Percentiles rank a stretch among this genome's conserved stretches.
Evolutionary conservation across 106 monocot genomes (phyloP).

Genomic region (Vanilla planifolia): DNA sequence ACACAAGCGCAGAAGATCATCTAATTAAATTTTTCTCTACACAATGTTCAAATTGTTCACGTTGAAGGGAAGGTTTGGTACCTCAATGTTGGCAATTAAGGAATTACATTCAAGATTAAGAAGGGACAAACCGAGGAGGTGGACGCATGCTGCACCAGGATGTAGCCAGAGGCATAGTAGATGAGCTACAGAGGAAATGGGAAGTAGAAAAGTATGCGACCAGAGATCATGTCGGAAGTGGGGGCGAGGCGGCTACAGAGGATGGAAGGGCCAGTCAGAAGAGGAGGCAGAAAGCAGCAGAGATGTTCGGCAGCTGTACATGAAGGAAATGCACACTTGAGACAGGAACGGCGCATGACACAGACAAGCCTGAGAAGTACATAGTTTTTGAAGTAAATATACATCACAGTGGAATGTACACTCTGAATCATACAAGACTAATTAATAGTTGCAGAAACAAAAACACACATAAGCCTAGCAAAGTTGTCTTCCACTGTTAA

Average conservation of each 20-base stretch:
- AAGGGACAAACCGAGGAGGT: neutral
- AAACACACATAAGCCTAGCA: no score
- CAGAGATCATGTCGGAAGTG: neutral
- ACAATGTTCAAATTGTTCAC: no score
- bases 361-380: constrained; percentile 2
- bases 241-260: neutral
- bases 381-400: neutral
- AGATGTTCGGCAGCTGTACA: neutral
- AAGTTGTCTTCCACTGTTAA: no score
- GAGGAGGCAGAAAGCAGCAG: neutral
- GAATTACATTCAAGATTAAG: no score
- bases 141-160: constrained; percentile 1
- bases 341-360: neutral
- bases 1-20: no score
- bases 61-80: no score
- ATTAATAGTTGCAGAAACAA: no score
- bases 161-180: neutral
- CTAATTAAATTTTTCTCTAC: no score
- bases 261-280: neutral
- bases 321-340: neutral
- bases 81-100: no score
- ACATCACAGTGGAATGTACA: neutral
- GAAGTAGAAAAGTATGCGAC: neutral
- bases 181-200: neutral
- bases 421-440: no score